Percentiles rank a stretch among this genome's conserved stretches.
Conservation (phyloP, 495 filamentous ascomycete species). For the Podospora pseudopauciseta region DNA sequence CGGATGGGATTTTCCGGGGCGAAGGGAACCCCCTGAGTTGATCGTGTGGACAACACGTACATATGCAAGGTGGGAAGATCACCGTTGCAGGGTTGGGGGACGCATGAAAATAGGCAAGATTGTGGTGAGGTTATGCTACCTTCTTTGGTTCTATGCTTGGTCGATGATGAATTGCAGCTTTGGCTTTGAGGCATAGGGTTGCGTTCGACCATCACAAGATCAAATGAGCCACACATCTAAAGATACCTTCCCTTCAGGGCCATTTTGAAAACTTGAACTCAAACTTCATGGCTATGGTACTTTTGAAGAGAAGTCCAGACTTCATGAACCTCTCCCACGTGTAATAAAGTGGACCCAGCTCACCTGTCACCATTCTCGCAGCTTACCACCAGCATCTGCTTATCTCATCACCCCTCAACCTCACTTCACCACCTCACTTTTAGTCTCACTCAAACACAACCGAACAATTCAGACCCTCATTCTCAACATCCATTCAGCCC, state of each 20-base stretch:
- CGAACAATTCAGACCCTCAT: too few species aligned
- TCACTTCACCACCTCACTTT: neutral
- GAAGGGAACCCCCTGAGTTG: neutral
- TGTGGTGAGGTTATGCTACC: neutral
- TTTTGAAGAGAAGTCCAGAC: neutral
- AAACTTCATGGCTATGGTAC: neutral
- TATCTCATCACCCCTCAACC: conserved; percentile 4
- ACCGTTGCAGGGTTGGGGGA: neutral
- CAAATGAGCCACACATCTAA: neutral
- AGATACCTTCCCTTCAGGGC: neutral
- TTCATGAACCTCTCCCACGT: neutral
- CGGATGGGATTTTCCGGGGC: neutral
- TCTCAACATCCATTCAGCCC: neutral
- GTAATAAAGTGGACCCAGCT: neutral
- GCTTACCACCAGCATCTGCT: neutral
- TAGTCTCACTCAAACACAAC: too few species aligned
- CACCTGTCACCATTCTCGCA: neutral
- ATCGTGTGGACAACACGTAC: neutral
- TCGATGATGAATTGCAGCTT: neutral
- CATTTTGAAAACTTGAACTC: neutral
- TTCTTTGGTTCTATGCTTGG: neutral
- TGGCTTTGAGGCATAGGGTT: neutral
- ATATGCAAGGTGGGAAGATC: neutral
- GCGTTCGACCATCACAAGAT: neutral
- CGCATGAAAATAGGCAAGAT: neutral